Conservation (phyloP, 805 yeast species). For the Schwanniomyces pseudopolymorphus region DNA sequence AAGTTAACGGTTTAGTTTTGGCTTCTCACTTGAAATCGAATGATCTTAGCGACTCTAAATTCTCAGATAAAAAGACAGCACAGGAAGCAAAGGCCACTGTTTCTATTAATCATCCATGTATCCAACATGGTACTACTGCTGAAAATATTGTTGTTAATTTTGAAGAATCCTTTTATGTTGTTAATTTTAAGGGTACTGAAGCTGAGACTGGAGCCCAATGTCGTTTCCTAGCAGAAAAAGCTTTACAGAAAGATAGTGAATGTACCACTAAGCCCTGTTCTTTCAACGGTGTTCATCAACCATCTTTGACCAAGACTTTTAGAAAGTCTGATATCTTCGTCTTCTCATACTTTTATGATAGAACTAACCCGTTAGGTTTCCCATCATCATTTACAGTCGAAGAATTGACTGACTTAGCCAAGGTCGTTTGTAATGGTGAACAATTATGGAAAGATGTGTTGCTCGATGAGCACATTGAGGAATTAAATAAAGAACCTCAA, state of each 20-base stretch:
- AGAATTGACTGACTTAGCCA: constrained; percentile 81
- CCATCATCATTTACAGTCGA: constrained; percentile 83
- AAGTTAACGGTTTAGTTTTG: constrained; percentile 68
- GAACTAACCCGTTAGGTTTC: constrained; percentile 92
- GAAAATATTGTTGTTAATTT: constrained; percentile 60
- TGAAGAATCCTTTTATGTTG: constrained; percentile 43
- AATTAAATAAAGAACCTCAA: constrained; percentile 75
- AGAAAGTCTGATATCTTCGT: constrained; percentile 77
- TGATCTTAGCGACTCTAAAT: constrained; percentile 20
- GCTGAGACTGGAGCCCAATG: constrained; percentile 69
- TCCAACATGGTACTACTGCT: constrained; percentile 75
- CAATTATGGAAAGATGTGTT: constrained; percentile 68
- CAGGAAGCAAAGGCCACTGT: constrained; percentile 41
- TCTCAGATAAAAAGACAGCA: constrained; percentile 25
- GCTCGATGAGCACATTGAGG: constrained; percentile 65
- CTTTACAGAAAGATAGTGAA: constrained; percentile 77
- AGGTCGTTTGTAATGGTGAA: constrained; percentile 83
- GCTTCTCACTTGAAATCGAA: constrained; percentile 41
- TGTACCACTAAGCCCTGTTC: constrained; percentile 85
- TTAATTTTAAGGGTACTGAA: constrained; percentile 64
- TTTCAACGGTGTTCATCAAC: constrained; percentile 97
- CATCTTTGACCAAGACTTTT: constrained; percentile 80
- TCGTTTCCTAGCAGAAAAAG: constrained; percentile 75
- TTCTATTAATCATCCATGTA: constrained; percentile 74
- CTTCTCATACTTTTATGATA: constrained; percentile 93